Evolutionary conservation across 306 rosid species (phyloP).

Genomic region (Alnus rubra): DNA sequence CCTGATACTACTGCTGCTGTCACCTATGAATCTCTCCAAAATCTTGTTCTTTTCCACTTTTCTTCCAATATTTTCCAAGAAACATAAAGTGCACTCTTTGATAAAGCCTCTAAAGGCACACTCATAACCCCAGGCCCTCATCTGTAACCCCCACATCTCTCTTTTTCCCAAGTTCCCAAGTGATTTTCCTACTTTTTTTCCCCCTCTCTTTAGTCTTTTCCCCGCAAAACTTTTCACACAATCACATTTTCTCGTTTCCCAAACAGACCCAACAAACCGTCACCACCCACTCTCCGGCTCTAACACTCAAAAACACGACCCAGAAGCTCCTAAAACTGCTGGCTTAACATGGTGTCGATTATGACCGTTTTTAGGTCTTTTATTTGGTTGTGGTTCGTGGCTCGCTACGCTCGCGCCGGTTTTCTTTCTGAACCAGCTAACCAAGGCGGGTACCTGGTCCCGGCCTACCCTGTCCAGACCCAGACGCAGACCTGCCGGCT

Average conservation of each 20-base stretch:
- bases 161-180: slow-evolving; percentile 25
- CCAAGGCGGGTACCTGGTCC: slow-evolving; percentile 64
- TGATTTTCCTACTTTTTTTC: slow-evolving; percentile 11
- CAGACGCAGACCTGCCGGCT: slow-evolving; percentile 64
- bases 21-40: slow-evolving; percentile 30
- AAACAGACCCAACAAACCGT: slow-evolving; percentile 8
- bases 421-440: slow-evolving; percentile 67
- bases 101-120: slow-evolving; percentile 18
- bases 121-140: not conserved
- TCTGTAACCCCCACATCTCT: slow-evolving; percentile 27
- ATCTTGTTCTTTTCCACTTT: slow-evolving; percentile 24
- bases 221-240: slow-evolving; percentile 4
- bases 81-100: slow-evolving; percentile 28
- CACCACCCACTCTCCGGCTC: slow-evolving; percentile 12
- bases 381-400: slow-evolving; percentile 14
- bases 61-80: slow-evolving; percentile 25
- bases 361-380: slow-evolving; percentile 22
- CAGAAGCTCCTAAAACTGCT: not conserved
- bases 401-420: slow-evolving; percentile 40
- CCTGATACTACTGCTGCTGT: not conserved
- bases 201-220: not conserved
- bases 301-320: not conserved
- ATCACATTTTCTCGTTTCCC: slow-evolving; percentile 35
- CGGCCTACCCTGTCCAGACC: slow-evolving; percentile 79
- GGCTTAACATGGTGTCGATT: slow-evolving; percentile 43